These are phyloP conservation scores for Coemansia sp. DNA, from an alignment of 371 early-diverging fungal species.

Conservation along the genomic window DNA sequence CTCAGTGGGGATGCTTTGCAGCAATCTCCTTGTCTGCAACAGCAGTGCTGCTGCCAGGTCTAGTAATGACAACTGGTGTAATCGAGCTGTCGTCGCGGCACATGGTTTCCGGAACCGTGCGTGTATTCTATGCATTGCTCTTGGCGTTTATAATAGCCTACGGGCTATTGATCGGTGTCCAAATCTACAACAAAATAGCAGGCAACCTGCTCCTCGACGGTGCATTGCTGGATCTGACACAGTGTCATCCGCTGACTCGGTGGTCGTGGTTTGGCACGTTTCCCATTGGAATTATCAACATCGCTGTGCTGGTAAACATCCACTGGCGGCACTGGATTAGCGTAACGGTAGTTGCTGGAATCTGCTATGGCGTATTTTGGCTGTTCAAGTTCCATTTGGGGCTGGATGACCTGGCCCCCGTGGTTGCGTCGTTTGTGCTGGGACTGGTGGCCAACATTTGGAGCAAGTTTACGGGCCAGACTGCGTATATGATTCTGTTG, in stretches of 20 bases:
- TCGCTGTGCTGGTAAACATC: conserved; percentile 50
- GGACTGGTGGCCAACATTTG: conserved; percentile 50
- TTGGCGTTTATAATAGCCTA: conserved; percentile 73
- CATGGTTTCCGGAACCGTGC: conserved; percentile 77
- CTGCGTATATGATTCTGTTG: conserved; percentile 57
- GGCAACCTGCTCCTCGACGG: conserved; percentile 13
- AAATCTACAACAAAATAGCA: conserved; percentile 50
- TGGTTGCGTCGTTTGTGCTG: conserved; percentile 50
- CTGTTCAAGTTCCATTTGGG: conserved; percentile 35
- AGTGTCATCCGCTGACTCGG: conserved; percentile 27
- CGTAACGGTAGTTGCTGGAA: conserved; percentile 40
- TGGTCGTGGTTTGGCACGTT: conserved; percentile 50
- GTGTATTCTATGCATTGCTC: conserved; percentile 77
- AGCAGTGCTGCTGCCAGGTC: conserved; percentile 71
- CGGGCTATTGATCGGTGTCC: conserved; percentile 70
- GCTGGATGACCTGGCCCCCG: conserved; percentile 38
- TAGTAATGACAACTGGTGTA: conserved; percentile 72
- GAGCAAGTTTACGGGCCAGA: conserved; percentile 48
- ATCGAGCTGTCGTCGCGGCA: conserved; percentile 83
- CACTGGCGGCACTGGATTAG: conserved; percentile 48
- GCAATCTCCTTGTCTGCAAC: conserved; percentile 66
- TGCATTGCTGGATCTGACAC: conserved; percentile 40
- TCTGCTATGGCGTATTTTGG: conserved; percentile 40
- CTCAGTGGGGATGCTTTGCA: conserved; percentile 57
- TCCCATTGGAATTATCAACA: conserved; percentile 38